Evolutionary conservation across 202 grass and related monocot genomes (phyloP), one percentile per base, ranked within the genome.

Genomic region (Schoenoplectus triqueter): DNA sequence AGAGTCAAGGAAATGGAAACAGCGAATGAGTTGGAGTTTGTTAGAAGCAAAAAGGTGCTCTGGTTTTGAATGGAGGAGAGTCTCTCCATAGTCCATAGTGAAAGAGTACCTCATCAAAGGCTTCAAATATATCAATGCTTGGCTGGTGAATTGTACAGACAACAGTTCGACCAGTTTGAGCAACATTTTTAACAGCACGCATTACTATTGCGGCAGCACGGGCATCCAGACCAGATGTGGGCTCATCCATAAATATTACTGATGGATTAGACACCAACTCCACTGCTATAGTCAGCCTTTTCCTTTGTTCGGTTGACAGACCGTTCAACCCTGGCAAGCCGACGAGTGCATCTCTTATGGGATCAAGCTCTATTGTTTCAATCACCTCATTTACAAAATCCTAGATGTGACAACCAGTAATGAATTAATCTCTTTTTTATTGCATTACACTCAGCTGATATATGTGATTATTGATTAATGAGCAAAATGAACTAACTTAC

Each of bases 101-200:
- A 62, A 50, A 69, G 55, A 51, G 68, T 92, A 94, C 94, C 94
- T 97, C 90, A 74, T 97, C 89, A 85, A 97, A 97, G 55, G 94
- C 78, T 78, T 97, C 92, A 85, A 97, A 94, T 81, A 97, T 97
- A 21, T 97, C 90, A 3, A 97, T 94, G 82, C 90, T 94, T 66
- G 94, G 94, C 84, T 97, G 94, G 80, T 97, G 94, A 81, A 97
- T 97, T 6, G 94, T 97, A 84, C 92, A 97, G 1, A 97, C 92
- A 67, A 97, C 85, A 66, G 92, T 94, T 73, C 92, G 76, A 66
- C 94, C 92, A 50, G 95, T 92, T 15, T 91, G 80, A 50, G 90
- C 80, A 55, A 94, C 80, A 8, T 92, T 97, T 88, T 94, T 92
- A 31, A 94, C 90, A 66, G 95, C 90, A 89, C 92, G 89, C 92